Evolutionary conservation across 192 early-diverging fungal genomes (phyloP), one percentile per base, ranked within the genome.

Genomic region (Ramicandelaber brevisporus): DNA sequence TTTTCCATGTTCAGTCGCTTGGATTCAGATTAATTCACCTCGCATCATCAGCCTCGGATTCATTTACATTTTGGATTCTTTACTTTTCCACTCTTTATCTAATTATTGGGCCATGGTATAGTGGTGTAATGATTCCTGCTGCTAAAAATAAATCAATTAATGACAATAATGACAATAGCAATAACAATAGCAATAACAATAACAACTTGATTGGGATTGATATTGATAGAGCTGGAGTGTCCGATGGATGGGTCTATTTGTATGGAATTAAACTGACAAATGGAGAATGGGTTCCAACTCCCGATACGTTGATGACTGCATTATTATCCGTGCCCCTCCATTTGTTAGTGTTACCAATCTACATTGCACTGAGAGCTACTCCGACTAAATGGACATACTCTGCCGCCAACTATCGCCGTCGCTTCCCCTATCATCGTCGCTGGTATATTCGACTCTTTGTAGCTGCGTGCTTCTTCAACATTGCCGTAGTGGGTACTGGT

Each of bases 191-290:
- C n/a, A n/a, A n/a, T n/a, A n/a, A n/a, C n/a, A n/a, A n/a, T n/a
- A n/a, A n/a, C n/a, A n/a, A n/a, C 24, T 31, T 42, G 17, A 55
- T 55, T 26, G 28, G 50, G 3, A 37, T 63, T 29, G 32, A 51
- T 9, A 31, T 65, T 2, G 40, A 65, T 1, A 40, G 61, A 6
- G 48, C 65, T 3, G 75, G 75, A 0, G 64, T 72, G 65, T 78
- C 79, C 29, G 9, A 44, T 9, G 69, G 65, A 0, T 45, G 43
- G 0, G 57, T 68, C 17, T 72, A 66, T 23, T 27, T 58, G 3
- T 66, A 47, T 28, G 69, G 69, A 0, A 43, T 72, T 8, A 46
- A 41, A 11, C 45, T 58, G n/a, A 45, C 38, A n/a, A n/a, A n/a
- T 6, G 38, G 37, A 9, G 46, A 48, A 12, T 58, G 55, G 55